Evolutionary conservation across 2,329 filamentous ascomycete genomes (phyloP).

Genomic region (Fusarium sp.): DNA sequence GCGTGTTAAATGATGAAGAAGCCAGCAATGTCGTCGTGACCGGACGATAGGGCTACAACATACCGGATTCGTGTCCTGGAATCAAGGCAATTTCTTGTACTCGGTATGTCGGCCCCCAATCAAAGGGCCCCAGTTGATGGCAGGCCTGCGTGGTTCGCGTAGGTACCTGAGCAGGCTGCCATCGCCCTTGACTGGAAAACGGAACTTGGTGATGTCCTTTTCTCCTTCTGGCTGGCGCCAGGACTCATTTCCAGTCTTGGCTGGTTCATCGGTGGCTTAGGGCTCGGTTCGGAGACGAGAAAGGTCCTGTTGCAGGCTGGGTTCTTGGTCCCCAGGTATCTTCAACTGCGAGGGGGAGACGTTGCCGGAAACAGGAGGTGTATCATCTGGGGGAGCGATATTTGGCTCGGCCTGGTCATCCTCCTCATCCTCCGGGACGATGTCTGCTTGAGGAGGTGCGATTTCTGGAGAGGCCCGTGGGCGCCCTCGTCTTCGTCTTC

Average conservation of each 20-base stretch:
- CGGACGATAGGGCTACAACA: neutral
- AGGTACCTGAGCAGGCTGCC: neutral
- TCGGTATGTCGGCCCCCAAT: neutral
- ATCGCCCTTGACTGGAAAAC: neutral
- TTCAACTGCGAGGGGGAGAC: neutral
- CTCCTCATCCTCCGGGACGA: neutral
- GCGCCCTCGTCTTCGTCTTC: neutral
- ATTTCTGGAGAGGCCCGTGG: neutral
- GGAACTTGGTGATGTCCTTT: neutral
- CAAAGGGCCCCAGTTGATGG: neutral
- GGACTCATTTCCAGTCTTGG: neutral
- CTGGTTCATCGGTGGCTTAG: neutral
- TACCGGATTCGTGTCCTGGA: neutral
- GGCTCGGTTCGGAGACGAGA: neutral
- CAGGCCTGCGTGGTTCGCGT: too few species aligned
- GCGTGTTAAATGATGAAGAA: neutral
- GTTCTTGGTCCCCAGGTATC: neutral
- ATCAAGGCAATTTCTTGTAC: neutral
- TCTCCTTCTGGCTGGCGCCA: neutral
- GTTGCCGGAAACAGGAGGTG: neutral
- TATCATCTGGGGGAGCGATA: too few species aligned
- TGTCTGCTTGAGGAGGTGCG: neutral
- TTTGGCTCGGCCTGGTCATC: too few species aligned
- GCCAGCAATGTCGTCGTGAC: neutral
- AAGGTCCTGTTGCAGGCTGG: neutral